A percentile compares a stretch with the other conserved stretches of the same genome.
Conservation (phyloP, 31 red algal species). For the Porphyra umbilicalis region DNA sequence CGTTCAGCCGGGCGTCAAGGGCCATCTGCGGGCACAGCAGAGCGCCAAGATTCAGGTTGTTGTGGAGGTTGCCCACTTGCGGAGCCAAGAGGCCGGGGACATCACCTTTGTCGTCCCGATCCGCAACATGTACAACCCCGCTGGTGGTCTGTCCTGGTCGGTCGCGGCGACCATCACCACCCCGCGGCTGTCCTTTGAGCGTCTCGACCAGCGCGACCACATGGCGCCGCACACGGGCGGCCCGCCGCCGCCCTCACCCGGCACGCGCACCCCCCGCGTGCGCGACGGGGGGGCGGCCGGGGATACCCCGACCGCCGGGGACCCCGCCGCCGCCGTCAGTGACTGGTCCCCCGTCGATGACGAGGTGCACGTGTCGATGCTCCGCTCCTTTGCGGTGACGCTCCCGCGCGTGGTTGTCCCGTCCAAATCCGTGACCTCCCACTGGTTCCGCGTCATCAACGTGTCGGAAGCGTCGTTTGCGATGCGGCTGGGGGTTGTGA, state of each 20-base stretch:
- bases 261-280: neutral
- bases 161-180: neutral
- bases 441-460: neutral
- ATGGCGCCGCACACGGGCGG: neutral
- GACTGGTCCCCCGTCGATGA: neutral
- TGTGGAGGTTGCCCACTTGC: neutral
- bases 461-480: neutral
- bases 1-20: neutral
- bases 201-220: neutral
- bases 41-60: neutral
- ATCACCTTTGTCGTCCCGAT: neutral
- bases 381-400: neutral
- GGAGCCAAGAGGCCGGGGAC: neutral
- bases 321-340: neutral
- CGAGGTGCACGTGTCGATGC: neutral
- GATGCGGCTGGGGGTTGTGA: neutral
- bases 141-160: neutral
- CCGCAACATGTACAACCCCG: neutral
- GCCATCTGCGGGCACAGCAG: neutral
- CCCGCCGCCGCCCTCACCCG: neutral
- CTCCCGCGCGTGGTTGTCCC: neutral
- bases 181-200: neutral
- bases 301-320: neutral
- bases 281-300: neutral
- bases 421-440: neutral